phyloP scores from a whole-genome alignment of 2,329 filamentous ascomycete genomes.

The Monosporascus sp. region DNA sequence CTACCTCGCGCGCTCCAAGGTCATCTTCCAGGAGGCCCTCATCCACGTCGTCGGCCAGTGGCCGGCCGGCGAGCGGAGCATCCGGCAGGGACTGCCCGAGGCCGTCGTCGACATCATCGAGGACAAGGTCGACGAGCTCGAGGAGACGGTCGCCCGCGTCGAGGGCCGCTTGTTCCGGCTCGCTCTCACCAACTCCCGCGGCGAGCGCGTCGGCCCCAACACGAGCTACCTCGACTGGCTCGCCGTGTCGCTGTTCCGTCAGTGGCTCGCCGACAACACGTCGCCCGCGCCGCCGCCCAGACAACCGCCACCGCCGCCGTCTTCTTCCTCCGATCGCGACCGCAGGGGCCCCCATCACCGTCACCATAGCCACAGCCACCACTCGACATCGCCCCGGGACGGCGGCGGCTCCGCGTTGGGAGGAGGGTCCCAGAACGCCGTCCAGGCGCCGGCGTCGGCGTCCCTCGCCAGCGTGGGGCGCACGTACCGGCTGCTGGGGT shows the following conservation, averaged over 20 bases:
- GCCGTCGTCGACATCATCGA: slow-evolving; percentile 83
- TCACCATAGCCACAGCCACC: not conserved
- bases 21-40: slow-evolving; percentile 81
- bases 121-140: slow-evolving; percentile 89
- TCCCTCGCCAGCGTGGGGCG: slow-evolving; percentile 59
- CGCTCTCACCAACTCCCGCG: slow-evolving; percentile 69
- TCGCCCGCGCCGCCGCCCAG: slow-evolving; percentile 58
- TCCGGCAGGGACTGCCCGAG: slow-evolving; percentile 68
- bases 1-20: slow-evolving; percentile 75
- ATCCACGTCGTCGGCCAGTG: slow-evolving; percentile 94
- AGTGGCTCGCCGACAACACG: slow-evolving; percentile 90
- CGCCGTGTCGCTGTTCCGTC: slow-evolving; percentile 77
- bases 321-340: slow-evolving; percentile 6
- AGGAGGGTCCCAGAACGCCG: slow-evolving; percentile 26
- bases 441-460: slow-evolving; percentile 32
- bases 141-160: slow-evolving; percentile 72
- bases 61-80: slow-evolving; percentile 73
- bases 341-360: slow-evolving; percentile 7
- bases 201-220: slow-evolving; percentile 74
- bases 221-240: slow-evolving; percentile 88
- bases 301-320: slow-evolving; percentile 12
- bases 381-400: slow-evolving; percentile 11
- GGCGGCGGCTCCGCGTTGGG: slow-evolving; percentile 15
- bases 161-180: slow-evolving; percentile 80
- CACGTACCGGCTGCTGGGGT: slow-evolving; percentile 72